These are phyloP conservation scores for Tetrahymena elliotti DNA, from an alignment of 73 alveolate genomes.

Conservation along the genomic window DNA sequence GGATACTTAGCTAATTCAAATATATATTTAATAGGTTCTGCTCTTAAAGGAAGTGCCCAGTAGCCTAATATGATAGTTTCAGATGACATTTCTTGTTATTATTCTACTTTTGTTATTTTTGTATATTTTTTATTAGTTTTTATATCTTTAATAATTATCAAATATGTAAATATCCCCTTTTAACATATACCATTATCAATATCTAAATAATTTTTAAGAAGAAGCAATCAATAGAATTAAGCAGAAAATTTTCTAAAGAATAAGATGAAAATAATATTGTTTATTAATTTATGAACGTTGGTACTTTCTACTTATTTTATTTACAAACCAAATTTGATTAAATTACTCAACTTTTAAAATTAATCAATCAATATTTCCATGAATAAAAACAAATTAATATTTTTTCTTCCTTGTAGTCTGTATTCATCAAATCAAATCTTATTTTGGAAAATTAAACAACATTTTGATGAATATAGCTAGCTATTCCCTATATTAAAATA, in stretches of 20 bases:
- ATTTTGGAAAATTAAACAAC: too few species aligned
- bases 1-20: not conserved
- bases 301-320: not conserved
- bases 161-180: not conserved
- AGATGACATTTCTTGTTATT: not conserved
- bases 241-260: not conserved
- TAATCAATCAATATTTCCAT: too few species aligned
- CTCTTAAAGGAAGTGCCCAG: not conserved
- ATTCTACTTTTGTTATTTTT: not conserved
- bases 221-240: not conserved
- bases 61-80: not conserved
- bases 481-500: too few species aligned
- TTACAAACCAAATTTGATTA: not conserved
- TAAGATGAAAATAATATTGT: not conserved
- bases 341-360: not conserved
- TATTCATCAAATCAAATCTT: too few species aligned
- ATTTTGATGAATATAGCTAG: too few species aligned
- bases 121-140: not conserved
- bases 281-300: too few species aligned
- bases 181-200: not conserved
- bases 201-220: too few species aligned
- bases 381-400: too few species aligned
- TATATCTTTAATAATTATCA: not conserved
- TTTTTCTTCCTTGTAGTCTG: too few species aligned
- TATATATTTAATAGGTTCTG: not conserved